Evolutionary conservation across 202 grass and related monocot genomes (phyloP), one percentile per base, ranked within the genome.

Genomic region (Miscanthus sacchariflorus): DNA sequence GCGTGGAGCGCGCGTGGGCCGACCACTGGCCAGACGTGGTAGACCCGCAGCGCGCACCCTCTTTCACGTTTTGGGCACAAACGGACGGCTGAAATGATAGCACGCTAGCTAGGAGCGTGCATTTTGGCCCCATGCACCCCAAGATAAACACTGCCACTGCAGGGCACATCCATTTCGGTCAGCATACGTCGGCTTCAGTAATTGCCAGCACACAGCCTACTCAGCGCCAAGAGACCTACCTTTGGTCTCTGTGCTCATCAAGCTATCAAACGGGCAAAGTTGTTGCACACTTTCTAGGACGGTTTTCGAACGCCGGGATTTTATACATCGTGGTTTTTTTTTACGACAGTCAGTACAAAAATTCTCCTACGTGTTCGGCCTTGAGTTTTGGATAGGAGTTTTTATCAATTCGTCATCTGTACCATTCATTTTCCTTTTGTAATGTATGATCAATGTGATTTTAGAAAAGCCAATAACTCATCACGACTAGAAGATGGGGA

Each of bases 131-230:
- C 33, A 63, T 40, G 5, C 76, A 19, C 52, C 8, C n/a, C 9
- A 61, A 6, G 52, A 59, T 59, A 78, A 78, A 59, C 27, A 21
- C 4, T 9, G 48, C 17, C 50, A 19, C 17, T 19, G 50, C 17
- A 56, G 50, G 21, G 49, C 21, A 58, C 76, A 23, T 40, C 76
- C 64, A 50, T 49, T 68, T 50, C 18, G 30, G 45, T 40, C 12
- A 52, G 45, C 5, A 49, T 14, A 38, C 67, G 66, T 71, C 36
- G 8, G 19, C 80, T 70, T 71, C 67, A n/a, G 79, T 69, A 81
- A 3, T 35, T 18, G 27, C 27, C 44, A 81, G 13, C 65, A 38
- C 6, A 12, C 49, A 52, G 49, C 49, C 49, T 52, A 18, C 49
- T 79, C 58, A 79, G 77, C 36, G 23, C 61, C 36, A 52, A 52